A percentile compares a stretch with the other conserved stretches of the same genome.
These are phyloP conservation scores for Ceratocystis harringtonii DNA, from an alignment of 2,329 filamentous ascomycete species.

Conservation along the genomic window DNA sequence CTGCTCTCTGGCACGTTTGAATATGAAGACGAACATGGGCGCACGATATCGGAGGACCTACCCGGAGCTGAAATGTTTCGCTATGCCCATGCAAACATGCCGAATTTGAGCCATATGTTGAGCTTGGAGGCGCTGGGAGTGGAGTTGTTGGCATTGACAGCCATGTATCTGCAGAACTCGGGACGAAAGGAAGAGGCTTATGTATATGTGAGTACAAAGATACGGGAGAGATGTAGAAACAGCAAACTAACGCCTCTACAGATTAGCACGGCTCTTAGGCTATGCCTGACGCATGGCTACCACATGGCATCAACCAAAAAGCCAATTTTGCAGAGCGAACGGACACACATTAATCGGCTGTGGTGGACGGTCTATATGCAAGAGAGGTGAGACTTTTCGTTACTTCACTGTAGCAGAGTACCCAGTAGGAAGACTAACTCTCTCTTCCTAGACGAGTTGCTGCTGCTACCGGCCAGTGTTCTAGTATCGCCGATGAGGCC, in stretches of 20 bases:
- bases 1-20: slow-evolving; percentile 14
- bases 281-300: slow-evolving; percentile 23
- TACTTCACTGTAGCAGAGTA: neutral
- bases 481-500: slow-evolving; percentile 14
- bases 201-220: slow-evolving; percentile 14
- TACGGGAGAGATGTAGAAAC: neutral
- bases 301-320: slow-evolving; percentile 19
- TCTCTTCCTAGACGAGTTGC: slow-evolving; percentile 10
- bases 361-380: slow-evolving; percentile 25
- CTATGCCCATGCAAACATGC: slow-evolving; percentile 21
- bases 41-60: slow-evolving; percentile 12
- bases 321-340: slow-evolving; percentile 17
- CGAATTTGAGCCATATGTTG: slow-evolving; percentile 21
- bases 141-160: slow-evolving; percentile 21
- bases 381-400: slow-evolving; percentile 20
- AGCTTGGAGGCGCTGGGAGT: slow-evolving; percentile 22
- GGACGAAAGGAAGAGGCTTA: slow-evolving; percentile 17
- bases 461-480: slow-evolving; percentile 16
- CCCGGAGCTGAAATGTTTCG: slow-evolving; percentile 16
- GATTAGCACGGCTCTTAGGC: slow-evolving; percentile 22
- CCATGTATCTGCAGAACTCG: slow-evolving; percentile 17
- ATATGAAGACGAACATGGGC: slow-evolving; percentile 13
- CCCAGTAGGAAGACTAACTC: neutral
- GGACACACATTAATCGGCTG: slow-evolving; percentile 21
- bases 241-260: neutral